These are phyloP conservation scores for Diospyros lotus DNA, from an alignment of 148 eudicot species.

Conservation along the genomic window DNA sequence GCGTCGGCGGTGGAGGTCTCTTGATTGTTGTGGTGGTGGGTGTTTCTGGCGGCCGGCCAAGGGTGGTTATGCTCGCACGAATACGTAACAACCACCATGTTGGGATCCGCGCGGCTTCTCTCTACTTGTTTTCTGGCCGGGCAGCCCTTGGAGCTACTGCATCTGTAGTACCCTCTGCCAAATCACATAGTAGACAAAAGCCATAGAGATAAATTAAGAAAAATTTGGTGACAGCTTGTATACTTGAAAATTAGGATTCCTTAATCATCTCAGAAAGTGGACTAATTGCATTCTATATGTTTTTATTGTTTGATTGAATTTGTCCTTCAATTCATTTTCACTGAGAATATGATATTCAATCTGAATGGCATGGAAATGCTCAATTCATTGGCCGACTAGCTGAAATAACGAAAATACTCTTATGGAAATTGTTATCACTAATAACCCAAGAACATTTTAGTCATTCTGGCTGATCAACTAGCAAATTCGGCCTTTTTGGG, in stretches of 20 bases:
- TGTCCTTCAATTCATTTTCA: neutral
- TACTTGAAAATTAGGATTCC: too few species aligned
- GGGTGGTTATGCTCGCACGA: constrained; percentile 78
- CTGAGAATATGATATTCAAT: neutral
- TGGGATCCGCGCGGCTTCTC: constrained; percentile 67
- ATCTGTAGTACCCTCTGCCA: constrained; percentile 70
- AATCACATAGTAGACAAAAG: neutral
- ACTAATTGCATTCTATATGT: too few species aligned
- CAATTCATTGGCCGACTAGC: too few species aligned
- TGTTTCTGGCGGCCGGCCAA: constrained; percentile 46
- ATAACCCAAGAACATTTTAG: too few species aligned
- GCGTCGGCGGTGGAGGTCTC: constrained; percentile 6
- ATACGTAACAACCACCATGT: constrained; percentile 59
- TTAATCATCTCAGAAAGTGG: too few species aligned
- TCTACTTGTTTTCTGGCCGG: constrained; percentile 90
- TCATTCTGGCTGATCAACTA: too few species aligned
- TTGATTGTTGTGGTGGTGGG: constrained; percentile 10
- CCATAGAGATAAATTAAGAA: too few species aligned
- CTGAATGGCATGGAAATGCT: too few species aligned
- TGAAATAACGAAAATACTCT: too few species aligned
- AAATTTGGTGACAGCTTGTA: too few species aligned
- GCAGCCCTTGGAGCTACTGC: constrained; percentile 87
- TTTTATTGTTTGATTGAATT: neutral
- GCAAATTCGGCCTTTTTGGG: too few species aligned
- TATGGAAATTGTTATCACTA: too few species aligned